These are phyloP conservation scores for Arctium lappa DNA, from an alignment of 129 eudicot species.

Conservation along the genomic window DNA sequence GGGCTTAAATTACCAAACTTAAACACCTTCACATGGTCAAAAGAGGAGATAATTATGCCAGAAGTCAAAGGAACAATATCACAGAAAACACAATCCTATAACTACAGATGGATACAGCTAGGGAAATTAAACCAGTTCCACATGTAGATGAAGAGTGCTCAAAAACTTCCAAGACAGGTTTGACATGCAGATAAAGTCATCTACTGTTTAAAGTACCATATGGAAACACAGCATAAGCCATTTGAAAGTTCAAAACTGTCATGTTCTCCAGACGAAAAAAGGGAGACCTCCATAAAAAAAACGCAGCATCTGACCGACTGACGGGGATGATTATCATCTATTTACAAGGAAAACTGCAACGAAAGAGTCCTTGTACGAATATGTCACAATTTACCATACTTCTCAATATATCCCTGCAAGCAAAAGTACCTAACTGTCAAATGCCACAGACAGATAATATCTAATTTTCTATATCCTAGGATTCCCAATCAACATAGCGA, in stretches of 20 bases:
- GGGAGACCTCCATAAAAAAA: constrained; percentile 20
- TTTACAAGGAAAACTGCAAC: constrained; percentile 1
- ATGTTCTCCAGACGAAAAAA: neutral
- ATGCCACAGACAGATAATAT: neutral
- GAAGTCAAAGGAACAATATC: neutral
- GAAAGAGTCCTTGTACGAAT: constrained; percentile 14
- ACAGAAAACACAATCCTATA: constrained; percentile 10
- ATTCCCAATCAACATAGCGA: neutral
- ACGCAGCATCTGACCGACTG: constrained; percentile 16
- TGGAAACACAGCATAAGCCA: neutral
- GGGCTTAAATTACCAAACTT: neutral
- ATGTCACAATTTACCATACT: constrained; percentile 65
- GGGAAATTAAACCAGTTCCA: constrained; percentile 3
- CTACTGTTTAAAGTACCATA: neutral
- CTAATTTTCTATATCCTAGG: neutral
- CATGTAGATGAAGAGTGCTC: constrained; percentile 1
- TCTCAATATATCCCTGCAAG: constrained; percentile 74
- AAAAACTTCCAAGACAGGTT: constrained; percentile 4
- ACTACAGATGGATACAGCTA: neutral
- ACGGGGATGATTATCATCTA: constrained; percentile 1
- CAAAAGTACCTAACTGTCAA: constrained; percentile 28
- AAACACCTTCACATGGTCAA: neutral
- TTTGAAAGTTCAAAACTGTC: neutral
- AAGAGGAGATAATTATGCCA: neutral
- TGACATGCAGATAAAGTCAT: constrained; percentile 5